Evolutionary conservation across 164 flowering plant genomes (phyloP).

Genomic region (Kalanchoe fedtschenkoi): DNA sequence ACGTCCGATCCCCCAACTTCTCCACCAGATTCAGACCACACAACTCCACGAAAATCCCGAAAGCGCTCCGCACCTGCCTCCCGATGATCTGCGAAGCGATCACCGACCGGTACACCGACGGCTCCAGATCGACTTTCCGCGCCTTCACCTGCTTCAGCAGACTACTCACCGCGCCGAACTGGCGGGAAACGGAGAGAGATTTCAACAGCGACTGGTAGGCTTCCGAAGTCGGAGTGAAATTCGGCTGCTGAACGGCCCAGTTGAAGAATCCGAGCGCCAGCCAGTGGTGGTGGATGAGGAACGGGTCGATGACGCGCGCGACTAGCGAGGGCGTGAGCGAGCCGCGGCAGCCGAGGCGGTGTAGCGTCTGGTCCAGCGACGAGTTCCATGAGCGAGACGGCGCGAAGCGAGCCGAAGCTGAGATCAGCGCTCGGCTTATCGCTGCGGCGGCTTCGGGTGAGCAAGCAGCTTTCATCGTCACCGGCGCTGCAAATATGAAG

Average conservation of each 20-base stretch:
- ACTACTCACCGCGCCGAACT: conserved; percentile 30
- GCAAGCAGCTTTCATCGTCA: neutral
- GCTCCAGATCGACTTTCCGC: conserved; percentile 27
- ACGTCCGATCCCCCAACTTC: conserved; percentile 27
- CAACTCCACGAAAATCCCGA: conserved; percentile 28
- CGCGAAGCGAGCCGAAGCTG: conserved; percentile 23
- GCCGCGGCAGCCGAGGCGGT: conserved; percentile 44
- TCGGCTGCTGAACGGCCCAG: conserved; percentile 76
- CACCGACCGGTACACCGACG: conserved; percentile 29
- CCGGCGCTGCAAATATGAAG: neutral
- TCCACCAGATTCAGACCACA: conserved; percentile 6
- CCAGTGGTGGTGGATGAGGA: conserved; percentile 46
- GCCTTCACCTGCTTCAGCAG: conserved; percentile 29
- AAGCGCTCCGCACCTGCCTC: conserved; percentile 37
- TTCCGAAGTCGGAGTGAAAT: conserved; percentile 43
- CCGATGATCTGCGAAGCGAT: conserved; percentile 29
- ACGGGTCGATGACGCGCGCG: conserved; percentile 64
- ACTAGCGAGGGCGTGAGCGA: conserved; percentile 52
- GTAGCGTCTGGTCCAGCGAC: conserved; percentile 52
- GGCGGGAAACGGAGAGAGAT: conserved; percentile 56
- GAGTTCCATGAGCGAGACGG: conserved; percentile 50
- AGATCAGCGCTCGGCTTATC: conserved; percentile 44
- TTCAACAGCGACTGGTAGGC: conserved; percentile 56
- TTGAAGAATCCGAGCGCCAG: conserved; percentile 78
- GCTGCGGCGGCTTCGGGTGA: neutral